Conservation (phyloP, 495 filamentous ascomycete species). For the Penicillium bialowiezense region DNA sequence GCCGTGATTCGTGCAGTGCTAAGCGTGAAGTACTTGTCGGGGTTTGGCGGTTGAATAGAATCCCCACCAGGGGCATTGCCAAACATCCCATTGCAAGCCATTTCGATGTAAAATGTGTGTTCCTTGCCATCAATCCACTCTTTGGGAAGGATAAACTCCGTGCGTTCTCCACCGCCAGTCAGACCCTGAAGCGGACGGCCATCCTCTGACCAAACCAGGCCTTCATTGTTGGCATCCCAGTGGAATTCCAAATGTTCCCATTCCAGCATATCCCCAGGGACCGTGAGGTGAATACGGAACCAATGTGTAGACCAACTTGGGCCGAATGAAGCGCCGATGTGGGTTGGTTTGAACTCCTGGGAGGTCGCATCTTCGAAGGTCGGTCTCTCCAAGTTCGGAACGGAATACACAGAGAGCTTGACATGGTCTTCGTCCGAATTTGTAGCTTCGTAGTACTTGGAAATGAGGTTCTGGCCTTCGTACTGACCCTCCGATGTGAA, state of each 20-base stretch:
- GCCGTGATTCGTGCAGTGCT: slow-evolving; percentile 81
- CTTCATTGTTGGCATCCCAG: slow-evolving; percentile 93
- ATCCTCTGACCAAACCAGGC: slow-evolving; percentile 82
- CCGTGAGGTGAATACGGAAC: slow-evolving; percentile 78
- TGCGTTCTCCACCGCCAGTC: slow-evolving; percentile 85
- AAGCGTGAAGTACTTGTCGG: slow-evolving; percentile 75
- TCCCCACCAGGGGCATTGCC: slow-evolving; percentile 86
- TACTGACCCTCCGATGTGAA: slow-evolving; percentile 84
- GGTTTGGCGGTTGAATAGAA: slow-evolving; percentile 81
- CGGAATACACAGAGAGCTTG: slow-evolving; percentile 83
- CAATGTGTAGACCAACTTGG: slow-evolving; percentile 99
- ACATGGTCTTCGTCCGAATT: slow-evolving; percentile 71
- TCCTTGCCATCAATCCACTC: slow-evolving; percentile 77
- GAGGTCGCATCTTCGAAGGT: slow-evolving; percentile 86
- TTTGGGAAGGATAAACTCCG: slow-evolving; percentile 85
- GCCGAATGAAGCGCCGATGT: slow-evolving; percentile 76
- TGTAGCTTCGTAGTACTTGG: slow-evolving; percentile 74
- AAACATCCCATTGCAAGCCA: slow-evolving; percentile 99
- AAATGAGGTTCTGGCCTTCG: slow-evolving; percentile 68
- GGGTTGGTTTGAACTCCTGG: slow-evolving; percentile 72
- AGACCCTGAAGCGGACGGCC: slow-evolving; percentile 88
- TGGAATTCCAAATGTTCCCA: slow-evolving; percentile 85
- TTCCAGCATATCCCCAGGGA: slow-evolving; percentile 67
- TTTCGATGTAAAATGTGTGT: slow-evolving; percentile 91
- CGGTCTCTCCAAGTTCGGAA: slow-evolving; percentile 73